Conservation (phyloP, 805 yeast species). For the Millerozyma miso region DNA sequence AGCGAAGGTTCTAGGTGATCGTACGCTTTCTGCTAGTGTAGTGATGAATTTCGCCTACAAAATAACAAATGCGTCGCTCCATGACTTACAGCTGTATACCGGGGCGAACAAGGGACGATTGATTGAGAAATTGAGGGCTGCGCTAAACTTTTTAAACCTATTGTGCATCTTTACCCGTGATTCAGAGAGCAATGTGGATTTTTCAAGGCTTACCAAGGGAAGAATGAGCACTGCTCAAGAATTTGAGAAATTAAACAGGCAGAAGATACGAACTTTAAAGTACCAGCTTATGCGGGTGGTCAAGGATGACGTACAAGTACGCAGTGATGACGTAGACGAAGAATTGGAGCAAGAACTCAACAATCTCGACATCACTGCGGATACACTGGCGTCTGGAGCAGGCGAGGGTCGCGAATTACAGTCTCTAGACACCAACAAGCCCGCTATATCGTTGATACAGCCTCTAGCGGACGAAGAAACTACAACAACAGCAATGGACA, state of each 20-base stretch:
- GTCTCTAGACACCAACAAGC: background rate
- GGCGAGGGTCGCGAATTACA: background rate
- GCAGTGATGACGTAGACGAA: conserved; percentile 23
- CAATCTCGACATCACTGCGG: conserved; percentile 4
- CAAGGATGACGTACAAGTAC: conserved; percentile 31
- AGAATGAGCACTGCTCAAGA: conserved; percentile 19
- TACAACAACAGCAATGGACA: conserved; percentile 2
- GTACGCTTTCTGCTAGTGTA: conserved; percentile 38
- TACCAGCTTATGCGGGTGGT: conserved; percentile 34
- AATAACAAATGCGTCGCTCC: conserved; percentile 29
- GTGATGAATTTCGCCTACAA: conserved; percentile 32
- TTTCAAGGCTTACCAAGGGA: conserved; percentile 31
- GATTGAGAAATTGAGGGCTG: conserved; percentile 31
- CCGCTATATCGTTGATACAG: background rate
- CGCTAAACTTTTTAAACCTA: conserved; percentile 31
- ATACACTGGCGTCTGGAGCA: background rate
- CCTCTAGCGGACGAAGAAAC: conserved; percentile 1
- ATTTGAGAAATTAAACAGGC: conserved; percentile 25
- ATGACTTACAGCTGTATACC: conserved; percentile 18
- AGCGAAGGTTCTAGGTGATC: conserved; percentile 52
- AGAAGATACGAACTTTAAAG: conserved; percentile 33
- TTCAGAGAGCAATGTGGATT: conserved; percentile 22
- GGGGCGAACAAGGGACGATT: conserved; percentile 24
- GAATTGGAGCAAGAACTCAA: conserved; percentile 22
- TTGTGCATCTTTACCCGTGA: conserved; percentile 22